Evolutionary conservation across 768 basidiomycete genomes (phyloP).

Genomic region (Boletellus emodensis): DNA sequence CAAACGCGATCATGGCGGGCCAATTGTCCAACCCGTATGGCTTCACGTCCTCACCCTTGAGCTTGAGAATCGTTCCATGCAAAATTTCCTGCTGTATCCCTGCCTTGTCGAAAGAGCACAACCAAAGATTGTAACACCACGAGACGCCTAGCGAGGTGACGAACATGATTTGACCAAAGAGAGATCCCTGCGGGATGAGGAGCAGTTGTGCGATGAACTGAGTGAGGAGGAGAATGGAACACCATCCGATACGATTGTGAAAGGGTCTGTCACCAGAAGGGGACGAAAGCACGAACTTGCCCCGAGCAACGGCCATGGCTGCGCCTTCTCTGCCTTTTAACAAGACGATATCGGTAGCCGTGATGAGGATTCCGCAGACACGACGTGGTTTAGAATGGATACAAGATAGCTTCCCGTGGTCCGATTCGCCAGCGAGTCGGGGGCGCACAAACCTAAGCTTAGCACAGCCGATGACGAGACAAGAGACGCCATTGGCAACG

Average conservation of each 20-base stretch:
- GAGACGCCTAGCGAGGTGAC: conserved; percentile 21
- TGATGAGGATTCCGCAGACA: conserved; percentile 5
- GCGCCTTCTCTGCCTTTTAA: conserved; percentile 10
- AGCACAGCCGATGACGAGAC: too few species aligned
- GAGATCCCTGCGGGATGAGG: conserved; percentile 9
- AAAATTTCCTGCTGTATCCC: conserved; percentile 10
- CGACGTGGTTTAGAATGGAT: background rate
- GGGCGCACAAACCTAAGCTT: too few species aligned
- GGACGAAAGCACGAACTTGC: conserved; percentile 3
- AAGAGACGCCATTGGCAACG: conserved; percentile 26
- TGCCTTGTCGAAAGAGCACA: conserved; percentile 32
- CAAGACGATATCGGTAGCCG: conserved; percentile 4
- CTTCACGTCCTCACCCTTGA: background rate
- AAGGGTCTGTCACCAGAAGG: background rate
- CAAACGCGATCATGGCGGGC: conserved; percentile 11
- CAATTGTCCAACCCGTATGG: conserved; percentile 1
- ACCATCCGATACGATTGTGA: conserved; percentile 18
- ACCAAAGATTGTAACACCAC: conserved; percentile 30
- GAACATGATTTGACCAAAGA: conserved; percentile 15
- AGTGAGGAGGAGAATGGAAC: conserved; percentile 24
- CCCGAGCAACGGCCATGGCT: conserved; percentile 8
- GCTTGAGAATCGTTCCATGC: background rate
- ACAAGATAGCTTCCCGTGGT: too few species aligned
- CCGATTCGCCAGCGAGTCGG: too few species aligned
- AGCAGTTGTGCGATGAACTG: conserved; percentile 30